phyloP scores from a whole-genome alignment of 768 basidiomycete genomes.

The Lactarius quietus region DNA sequence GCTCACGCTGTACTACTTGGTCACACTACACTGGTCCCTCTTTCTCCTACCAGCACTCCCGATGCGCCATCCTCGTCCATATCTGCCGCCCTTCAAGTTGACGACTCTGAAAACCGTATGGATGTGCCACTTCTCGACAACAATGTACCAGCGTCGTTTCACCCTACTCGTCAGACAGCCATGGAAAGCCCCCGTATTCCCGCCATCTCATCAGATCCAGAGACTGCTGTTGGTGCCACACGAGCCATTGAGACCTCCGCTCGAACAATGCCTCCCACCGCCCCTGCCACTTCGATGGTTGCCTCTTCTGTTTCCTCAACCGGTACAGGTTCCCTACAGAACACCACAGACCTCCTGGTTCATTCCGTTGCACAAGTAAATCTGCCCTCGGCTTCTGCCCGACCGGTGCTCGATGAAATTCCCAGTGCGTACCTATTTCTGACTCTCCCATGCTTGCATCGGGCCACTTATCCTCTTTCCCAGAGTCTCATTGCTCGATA shows the following conservation, averaged over 20 bases:
- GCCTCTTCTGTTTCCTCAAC: background rate
- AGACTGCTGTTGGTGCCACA: too few species aligned
- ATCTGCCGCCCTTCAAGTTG: background rate
- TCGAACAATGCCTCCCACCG: background rate
- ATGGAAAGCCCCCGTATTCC: too few species aligned
- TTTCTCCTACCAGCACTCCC: background rate
- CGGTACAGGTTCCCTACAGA: accelerated
- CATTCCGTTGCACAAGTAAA: background rate
- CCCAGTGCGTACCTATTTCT: background rate
- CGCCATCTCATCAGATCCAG: background rate
- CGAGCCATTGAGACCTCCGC: background rate
- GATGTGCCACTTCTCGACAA: too few species aligned
- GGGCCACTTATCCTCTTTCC: background rate
- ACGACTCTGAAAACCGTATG: too few species aligned
- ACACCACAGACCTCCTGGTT: background rate
- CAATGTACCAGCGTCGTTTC: too few species aligned
- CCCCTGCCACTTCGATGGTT: background rate
- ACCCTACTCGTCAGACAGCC: too few species aligned
- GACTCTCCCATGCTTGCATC: background rate
- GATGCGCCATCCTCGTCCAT: too few species aligned
- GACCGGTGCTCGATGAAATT: background rate
- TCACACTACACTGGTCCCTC: background rate
- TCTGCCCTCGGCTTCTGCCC: background rate
- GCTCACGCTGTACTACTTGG: background rate
- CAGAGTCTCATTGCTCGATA: background rate